These are phyloP conservation scores for Brettanomyces naardenensis DNA, from an alignment of 805 yeast species.

Conservation along the genomic window DNA sequence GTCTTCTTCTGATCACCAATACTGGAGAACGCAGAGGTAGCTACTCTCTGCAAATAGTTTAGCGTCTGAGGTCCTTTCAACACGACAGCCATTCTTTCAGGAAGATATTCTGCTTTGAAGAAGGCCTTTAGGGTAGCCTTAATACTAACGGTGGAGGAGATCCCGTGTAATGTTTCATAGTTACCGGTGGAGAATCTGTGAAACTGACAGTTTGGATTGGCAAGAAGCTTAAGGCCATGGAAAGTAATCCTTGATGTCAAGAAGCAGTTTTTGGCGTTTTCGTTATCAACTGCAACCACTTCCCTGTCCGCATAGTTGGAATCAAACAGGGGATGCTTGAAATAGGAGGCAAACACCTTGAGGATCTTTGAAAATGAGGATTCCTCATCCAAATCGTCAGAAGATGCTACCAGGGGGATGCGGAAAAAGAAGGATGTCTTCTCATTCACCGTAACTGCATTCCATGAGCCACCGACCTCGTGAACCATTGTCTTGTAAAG, in stretches of 20 bases:
- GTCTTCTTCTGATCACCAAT: conserved; percentile 13
- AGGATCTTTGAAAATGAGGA: conserved; percentile 39
- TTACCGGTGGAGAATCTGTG: conserved; percentile 62
- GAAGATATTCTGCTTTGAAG: conserved; percentile 32
- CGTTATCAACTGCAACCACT: conserved; percentile 55
- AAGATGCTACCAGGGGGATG: conserved; percentile 33
- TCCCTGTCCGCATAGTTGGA: conserved; percentile 38
- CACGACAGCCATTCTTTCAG: conserved; percentile 49
- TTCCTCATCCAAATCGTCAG: conserved; percentile 6
- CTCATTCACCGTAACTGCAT: conserved; percentile 66
- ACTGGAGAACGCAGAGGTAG: conserved; percentile 33
- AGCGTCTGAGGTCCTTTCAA: conserved; percentile 61
- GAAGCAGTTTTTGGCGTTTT: conserved; percentile 48
- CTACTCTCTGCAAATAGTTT: conserved; percentile 46
- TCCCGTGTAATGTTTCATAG: conserved; percentile 36
- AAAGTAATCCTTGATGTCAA: conserved; percentile 39
- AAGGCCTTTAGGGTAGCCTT: conserved; percentile 30
- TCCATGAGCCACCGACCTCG: conserved; percentile 46
- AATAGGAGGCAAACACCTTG: conserved; percentile 41
- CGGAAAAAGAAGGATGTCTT: conserved; percentile 59
- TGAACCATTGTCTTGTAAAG: conserved; percentile 35
- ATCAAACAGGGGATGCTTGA: conserved; percentile 44
- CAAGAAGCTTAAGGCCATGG: conserved; percentile 50
- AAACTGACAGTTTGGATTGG: conserved; percentile 44
- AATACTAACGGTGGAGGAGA: conserved; percentile 27